Evolutionary conservation across 2,329 filamentous ascomycete species (phyloP).

Genomic region (Penicillium sp.): DNA sequence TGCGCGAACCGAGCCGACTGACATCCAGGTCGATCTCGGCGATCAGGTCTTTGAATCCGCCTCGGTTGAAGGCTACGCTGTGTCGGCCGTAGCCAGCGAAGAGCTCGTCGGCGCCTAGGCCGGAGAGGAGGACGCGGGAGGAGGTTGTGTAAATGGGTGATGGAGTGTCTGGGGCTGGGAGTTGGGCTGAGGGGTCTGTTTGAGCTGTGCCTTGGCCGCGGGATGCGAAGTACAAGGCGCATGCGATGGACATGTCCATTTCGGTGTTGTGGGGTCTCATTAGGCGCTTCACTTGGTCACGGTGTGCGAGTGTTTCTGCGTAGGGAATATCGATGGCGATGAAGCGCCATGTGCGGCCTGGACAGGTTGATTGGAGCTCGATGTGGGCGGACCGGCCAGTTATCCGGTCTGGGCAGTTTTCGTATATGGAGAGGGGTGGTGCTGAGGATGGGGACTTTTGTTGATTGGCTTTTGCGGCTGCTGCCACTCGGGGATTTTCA

Average conservation of each 20-base stretch:
- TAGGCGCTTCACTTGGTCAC: slow-evolving; percentile 66
- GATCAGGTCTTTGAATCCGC: slow-evolving; percentile 68
- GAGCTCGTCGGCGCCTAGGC: slow-evolving; percentile 90
- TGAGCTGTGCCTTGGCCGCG: slow-evolving; percentile 61
- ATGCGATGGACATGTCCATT: slow-evolving; percentile 95
- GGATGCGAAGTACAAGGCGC: slow-evolving; percentile 91
- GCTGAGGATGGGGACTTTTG: slow-evolving; percentile 11
- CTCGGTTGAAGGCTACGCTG: slow-evolving; percentile 67
- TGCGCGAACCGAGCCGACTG: slow-evolving; percentile 81
- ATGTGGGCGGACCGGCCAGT: slow-evolving; percentile 77
- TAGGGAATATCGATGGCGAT: slow-evolving; percentile 79
- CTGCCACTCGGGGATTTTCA: slow-evolving; percentile 78
- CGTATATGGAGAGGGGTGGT: slow-evolving; percentile 54
- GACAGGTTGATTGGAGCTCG: slow-evolving; percentile 71
- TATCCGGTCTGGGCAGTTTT: slow-evolving; percentile 83
- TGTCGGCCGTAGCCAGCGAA: slow-evolving; percentile 93
- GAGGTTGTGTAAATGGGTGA: slow-evolving; percentile 59
- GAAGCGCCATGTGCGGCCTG: slow-evolving; percentile 74
- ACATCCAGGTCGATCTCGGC: slow-evolving; percentile 85
- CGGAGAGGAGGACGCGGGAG: slow-evolving; percentile 83
- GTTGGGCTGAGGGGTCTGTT: slow-evolving; percentile 24
- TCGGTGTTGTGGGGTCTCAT: slow-evolving; percentile 95
- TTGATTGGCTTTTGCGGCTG: slow-evolving; percentile 50
- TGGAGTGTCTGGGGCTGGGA: slow-evolving; percentile 2
- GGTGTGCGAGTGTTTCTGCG: slow-evolving; percentile 66